Evolutionary conservation across 305 asterid species (phyloP), one percentile per base, ranked within the genome.

Genomic region (Galium porrigens): DNA sequence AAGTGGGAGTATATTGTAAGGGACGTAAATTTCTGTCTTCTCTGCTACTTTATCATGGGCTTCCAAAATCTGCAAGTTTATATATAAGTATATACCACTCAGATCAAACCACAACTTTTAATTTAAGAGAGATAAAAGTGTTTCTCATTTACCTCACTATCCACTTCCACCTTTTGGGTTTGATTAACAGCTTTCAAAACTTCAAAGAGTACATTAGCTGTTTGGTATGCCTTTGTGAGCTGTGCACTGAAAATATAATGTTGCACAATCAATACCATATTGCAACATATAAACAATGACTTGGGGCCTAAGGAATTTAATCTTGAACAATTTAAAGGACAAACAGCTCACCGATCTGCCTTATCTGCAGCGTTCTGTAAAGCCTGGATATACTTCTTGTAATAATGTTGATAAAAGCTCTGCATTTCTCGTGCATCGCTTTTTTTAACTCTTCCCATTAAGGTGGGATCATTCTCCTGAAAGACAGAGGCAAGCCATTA

Each of bases 391-490:
- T 92, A 92, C 73, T 92, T 89, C 77, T 83, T 89, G 84, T 92
- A 89, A 81, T 92, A 92, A 81, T 86, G 97, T 78, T 89, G 99
- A 77, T 92, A 92, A 81, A 92, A 92, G 86, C 99, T 89, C 85
- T 92, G 99, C 99, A 92, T 89, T 83, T 92, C 99, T 56, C 96
- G 95, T 27, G 97, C 99, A 71, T 92, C 99, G 62, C 99, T 92
- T 80, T 92, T 89, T 81, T 92, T 92, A 25, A 89, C 97, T 79
- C 97, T 89, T 81, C 99, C 99, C 84, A 79, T 83, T 71, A 92
- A 78, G 66, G 99, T 92, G 60, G 97, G 97, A 76, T 89, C 99
- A 77, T 92, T 89, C 80, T 92, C 99, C 99, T 92, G 86, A 70
- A 79, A 70, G 54, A 58, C 2, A 64, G 9, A 53, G 37, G 55